A percentile compares a stretch with the other conserved stretches of the same genome.
Evolutionary conservation across 2,329 filamentous ascomycete genomes (phyloP).

Genomic region (Albophoma yamanashiensis): DNA sequence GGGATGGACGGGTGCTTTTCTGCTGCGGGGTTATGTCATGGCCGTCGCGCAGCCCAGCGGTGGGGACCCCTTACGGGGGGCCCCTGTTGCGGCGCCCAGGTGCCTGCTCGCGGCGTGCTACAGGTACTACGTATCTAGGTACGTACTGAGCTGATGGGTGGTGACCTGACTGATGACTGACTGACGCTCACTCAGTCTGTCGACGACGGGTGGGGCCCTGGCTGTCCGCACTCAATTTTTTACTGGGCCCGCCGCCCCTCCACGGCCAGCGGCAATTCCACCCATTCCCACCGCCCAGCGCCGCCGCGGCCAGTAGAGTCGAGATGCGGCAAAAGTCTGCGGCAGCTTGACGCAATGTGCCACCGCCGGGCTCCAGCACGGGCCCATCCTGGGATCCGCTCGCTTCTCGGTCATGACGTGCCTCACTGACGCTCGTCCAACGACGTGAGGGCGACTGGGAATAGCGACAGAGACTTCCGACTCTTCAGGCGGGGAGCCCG

Average conservation of each 20-base stretch:
- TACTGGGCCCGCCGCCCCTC: not conserved
- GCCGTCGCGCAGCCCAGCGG: not conserved
- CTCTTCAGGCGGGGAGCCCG: not conserved
- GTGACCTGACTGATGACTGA: not conserved
- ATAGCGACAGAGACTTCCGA: not conserved
- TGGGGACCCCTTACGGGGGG: not conserved
- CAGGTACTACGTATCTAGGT: too few species aligned
- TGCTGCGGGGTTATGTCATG: slow-evolving; percentile 23
- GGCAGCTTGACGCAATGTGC: slow-evolving; percentile 4
- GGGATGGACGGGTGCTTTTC: slow-evolving; percentile 1
- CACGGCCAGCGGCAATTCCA: not conserved
- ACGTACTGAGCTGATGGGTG: too few species aligned
- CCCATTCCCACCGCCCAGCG: not conserved
- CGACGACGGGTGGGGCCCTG: not conserved
- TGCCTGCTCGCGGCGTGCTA: too few species aligned
- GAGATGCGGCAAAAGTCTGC: slow-evolving; percentile 5
- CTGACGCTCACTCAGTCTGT: not conserved
- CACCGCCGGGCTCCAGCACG: not conserved
- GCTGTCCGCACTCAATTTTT: not conserved
- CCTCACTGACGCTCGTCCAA: not conserved
- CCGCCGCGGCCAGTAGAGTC: not conserved
- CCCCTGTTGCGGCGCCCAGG: not conserved
- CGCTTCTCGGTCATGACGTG: not conserved
- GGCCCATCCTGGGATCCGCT: not conserved
- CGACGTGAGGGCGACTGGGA: not conserved